These are phyloP conservation scores for Eutrema yunnanense DNA, from an alignment of 345 rosid species.

Conservation along the genomic window DNA sequence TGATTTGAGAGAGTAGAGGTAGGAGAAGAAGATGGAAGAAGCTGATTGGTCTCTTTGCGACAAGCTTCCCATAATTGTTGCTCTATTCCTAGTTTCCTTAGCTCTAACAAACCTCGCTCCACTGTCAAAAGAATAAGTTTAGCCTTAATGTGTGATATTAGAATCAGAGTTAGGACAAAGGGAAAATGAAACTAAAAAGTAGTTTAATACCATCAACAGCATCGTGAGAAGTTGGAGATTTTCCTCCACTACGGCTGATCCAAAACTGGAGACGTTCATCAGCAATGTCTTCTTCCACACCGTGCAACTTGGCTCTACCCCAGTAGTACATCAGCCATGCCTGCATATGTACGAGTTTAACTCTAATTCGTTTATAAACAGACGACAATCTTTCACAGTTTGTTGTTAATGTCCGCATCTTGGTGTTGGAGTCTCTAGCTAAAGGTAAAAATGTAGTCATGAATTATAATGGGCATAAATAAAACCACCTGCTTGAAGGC, in stretches of 20 bases:
- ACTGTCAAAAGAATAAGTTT: slow-evolving; percentile 33
- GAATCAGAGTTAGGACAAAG: neutral
- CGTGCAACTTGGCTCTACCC: slow-evolving; percentile 72
- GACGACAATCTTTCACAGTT: neutral
- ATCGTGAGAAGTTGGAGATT: slow-evolving; percentile 57
- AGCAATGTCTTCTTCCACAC: slow-evolving; percentile 78
- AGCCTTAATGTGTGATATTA: neutral
- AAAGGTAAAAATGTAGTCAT: neutral
- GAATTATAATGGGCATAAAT: neutral
- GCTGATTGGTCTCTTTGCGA: slow-evolving; percentile 56
- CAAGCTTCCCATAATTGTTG: slow-evolving; percentile 92
- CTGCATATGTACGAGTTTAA: slow-evolving; percentile 23
- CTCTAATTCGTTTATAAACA: neutral
- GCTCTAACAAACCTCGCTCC: slow-evolving; percentile 69
- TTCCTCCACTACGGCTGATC: slow-evolving; percentile 51
- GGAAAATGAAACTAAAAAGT: neutral
- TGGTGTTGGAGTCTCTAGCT: neutral
- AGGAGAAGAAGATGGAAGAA: slow-evolving; percentile 15
- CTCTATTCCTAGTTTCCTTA: slow-evolving; percentile 81
- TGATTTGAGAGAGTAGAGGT: slow-evolving; percentile 18
- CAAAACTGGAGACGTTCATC: slow-evolving; percentile 71
- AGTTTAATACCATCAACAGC: slow-evolving; percentile 59
- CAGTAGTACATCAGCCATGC: slow-evolving; percentile 85
- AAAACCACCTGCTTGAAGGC: slow-evolving; percentile 71
- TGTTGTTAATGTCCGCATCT: neutral